A percentile compares a stretch with the other conserved stretches of the same genome.
Conservation (phyloP, 2,329 filamentous ascomycete species). For the Calycina herbarum region DNA sequence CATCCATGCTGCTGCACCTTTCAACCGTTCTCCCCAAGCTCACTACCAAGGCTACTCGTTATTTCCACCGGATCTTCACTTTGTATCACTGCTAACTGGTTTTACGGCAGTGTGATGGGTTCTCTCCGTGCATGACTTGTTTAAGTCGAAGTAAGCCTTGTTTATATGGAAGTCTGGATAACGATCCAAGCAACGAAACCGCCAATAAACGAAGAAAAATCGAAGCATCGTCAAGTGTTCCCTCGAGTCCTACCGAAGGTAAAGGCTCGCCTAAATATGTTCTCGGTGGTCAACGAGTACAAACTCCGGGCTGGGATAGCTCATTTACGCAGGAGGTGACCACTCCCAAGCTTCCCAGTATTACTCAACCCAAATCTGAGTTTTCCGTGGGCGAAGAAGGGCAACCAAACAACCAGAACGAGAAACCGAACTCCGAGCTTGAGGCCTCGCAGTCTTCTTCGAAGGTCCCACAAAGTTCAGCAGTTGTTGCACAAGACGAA, state of each 20-base stretch:
- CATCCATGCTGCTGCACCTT: not conserved
- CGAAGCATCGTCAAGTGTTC: not conserved
- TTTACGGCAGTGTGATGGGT: slow-evolving; percentile 26
- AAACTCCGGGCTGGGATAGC: slow-evolving; percentile 6
- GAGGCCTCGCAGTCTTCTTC: not conserved
- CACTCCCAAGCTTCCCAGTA: slow-evolving; percentile 19
- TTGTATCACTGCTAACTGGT: not conserved
- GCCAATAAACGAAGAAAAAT: not conserved
- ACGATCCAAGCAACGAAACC: not conserved
- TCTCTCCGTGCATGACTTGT: slow-evolving; percentile 58
- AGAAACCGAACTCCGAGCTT: not conserved
- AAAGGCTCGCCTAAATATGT: not conserved
- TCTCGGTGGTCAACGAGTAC: slow-evolving; percentile 28
- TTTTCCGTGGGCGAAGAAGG: not conserved
- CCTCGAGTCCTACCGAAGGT: not conserved
- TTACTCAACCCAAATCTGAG: not conserved
- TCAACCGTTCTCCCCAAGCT: slow-evolving; percentile 63
- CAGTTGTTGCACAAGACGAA: slow-evolving; percentile 49
- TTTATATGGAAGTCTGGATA: slow-evolving; percentile 39
- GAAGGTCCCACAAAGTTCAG: not conserved
- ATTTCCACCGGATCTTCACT: not conserved
- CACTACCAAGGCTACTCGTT: slow-evolving; percentile 50
- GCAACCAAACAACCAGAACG: not conserved
- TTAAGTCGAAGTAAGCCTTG: slow-evolving; percentile 51
- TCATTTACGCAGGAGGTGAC: not conserved